phyloP scores from a whole-genome alignment of 441 rosid species.

The Populus hybrid region DNA sequence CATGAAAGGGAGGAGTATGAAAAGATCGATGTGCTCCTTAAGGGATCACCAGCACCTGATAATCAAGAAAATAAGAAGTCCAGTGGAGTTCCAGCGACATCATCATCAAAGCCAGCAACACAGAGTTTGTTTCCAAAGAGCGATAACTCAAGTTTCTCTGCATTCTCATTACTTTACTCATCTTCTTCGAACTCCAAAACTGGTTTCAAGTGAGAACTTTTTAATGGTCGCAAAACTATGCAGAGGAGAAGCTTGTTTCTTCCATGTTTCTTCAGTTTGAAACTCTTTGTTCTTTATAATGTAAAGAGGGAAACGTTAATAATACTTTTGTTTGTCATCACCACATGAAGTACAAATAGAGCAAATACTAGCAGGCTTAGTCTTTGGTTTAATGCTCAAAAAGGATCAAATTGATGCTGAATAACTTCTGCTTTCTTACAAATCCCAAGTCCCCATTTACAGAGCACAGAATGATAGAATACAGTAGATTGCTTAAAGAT shows the following conservation, averaged over 20 bases:
- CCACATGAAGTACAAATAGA: constrained; percentile 18
- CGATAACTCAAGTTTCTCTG: constrained; percentile 84
- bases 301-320: constrained; percentile 38
- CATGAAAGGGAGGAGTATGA: constrained; percentile 83
- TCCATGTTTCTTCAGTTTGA: constrained; percentile 23
- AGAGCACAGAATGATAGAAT: background rate
- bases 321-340: constrained; percentile 15
- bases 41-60: constrained; percentile 56
- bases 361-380: constrained; percentile 17
- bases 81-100: constrained; percentile 31
- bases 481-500: background rate
- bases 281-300: constrained; percentile 19
- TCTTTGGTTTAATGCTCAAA: background rate
- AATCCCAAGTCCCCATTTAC: background rate
- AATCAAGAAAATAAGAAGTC: constrained; percentile 25
- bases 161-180: constrained; percentile 66
- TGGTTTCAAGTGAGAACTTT: constrained; percentile 27
- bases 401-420: background rate
- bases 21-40: constrained; percentile 67
- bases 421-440: constrained; percentile 6
- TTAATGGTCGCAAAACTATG: constrained; percentile 15
- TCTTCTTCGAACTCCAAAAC: constrained; percentile 36
- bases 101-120: constrained; percentile 46
- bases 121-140: constrained; percentile 48
- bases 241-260: constrained; percentile 17